Base-by-base conservation (phyloP, 1,284 basidiomycete species). In the Cutaneotrichosporon sp. region DNA sequence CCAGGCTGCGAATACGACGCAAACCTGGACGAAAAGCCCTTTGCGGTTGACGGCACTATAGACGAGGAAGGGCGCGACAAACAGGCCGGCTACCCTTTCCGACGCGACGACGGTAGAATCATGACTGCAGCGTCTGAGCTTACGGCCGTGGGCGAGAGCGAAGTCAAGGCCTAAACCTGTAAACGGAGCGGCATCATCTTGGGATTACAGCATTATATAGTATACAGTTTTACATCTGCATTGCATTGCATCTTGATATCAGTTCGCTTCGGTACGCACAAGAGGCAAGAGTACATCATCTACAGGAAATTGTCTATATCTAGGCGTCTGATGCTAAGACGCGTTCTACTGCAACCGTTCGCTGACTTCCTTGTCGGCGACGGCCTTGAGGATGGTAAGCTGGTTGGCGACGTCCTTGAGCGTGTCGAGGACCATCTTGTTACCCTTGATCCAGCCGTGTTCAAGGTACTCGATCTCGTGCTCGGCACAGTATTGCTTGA, bases 391-490 rank as follows among this genome's bases (percentile, higher is more conserved):
- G 51, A 77, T 62, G 22, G 60, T 52, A 5, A 77, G 52, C 61
- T 77, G 75, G 51, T 72, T 70, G 18, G 74, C 72, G 5, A 77
- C 75, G 30, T 74, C 71, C 44, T 63, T 59, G 9, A 77, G 64
- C 1, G 71, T 70, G 22, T 59, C 51, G n/a, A 77, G 58, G 9
- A 77, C 75, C 39, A 70, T 62, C 18, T 52, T 49, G 56, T 76
- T 76, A 8, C 93, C 94, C 49, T 86, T 77, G 0, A 88, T 72
- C 68, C 93, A 98, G 5, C 85, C 84, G 76, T 94, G 93, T 72
- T 96, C 92, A 41, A 87, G 86, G 67, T 94, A 97, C 45, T 83
- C 80, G 4, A 94, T 77, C 0, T 85, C 88, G 59, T 91, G 84
- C 68, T 93, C 87, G 63, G 81, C 78, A 18, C 90, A 88, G 64